Conservation (phyloP, 352 stramenopile species). For the Phytopythium montanum region DNA sequence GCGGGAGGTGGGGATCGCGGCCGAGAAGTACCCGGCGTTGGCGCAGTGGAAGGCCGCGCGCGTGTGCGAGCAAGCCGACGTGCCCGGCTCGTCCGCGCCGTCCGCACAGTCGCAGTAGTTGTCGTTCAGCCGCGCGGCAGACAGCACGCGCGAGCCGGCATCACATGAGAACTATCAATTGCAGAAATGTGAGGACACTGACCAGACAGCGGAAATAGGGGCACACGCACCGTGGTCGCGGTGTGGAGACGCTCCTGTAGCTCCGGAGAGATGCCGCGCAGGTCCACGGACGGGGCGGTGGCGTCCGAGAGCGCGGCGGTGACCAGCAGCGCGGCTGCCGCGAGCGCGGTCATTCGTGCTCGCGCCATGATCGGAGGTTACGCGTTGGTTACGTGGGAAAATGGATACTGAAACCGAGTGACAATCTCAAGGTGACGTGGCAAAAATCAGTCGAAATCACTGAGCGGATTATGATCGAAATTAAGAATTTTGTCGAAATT, state of each 20-base stretch:
- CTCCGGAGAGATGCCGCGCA: conserved; percentile 34
- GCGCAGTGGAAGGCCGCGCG: conserved; percentile 58
- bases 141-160: conserved; percentile 43
- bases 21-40: conserved; percentile 72
- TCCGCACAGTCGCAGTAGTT: conserved; percentile 94
- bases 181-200: neutral
- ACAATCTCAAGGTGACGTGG: neutral
- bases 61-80: conserved; percentile 76
- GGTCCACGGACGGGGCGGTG: conserved; percentile 15
- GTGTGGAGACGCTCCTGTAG: conserved; percentile 32
- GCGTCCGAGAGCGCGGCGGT: neutral
- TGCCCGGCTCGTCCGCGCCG: conserved; percentile 87
- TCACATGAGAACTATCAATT: conserved; percentile 68
- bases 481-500: no score
- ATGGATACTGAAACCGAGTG: neutral
- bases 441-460: no score
- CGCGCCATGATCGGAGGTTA: neutral
- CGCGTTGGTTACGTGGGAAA: neutral
- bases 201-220: no score
- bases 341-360: neutral
- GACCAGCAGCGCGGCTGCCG: neutral
- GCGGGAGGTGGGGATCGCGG: conserved; percentile 50
- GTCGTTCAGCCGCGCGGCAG: conserved; percentile 81
- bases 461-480: no score
- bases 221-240: conserved; percentile 30